phyloP scores from a whole-genome alignment of 2,329 filamentous ascomycete genomes.

The Claviceps sp. region DNA sequence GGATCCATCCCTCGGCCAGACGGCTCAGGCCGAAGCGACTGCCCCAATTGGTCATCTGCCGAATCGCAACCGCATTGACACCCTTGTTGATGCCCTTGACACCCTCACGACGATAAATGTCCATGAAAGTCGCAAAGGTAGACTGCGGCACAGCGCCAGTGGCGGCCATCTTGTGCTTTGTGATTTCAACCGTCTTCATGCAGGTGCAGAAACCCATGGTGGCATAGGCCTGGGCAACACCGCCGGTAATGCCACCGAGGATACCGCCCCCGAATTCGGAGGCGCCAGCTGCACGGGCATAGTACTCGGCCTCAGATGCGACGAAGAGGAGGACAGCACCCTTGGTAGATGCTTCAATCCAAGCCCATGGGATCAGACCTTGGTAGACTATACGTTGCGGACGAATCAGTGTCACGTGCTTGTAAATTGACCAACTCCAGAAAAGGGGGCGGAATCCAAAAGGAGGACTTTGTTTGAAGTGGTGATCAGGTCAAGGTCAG shows the following conservation, averaged over 20 bases:
- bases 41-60: slow-evolving; percentile 99
- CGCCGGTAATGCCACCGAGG: slow-evolving; percentile 78
- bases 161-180: slow-evolving; percentile 87
- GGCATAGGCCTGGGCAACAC: slow-evolving; percentile 94
- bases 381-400: slow-evolving; percentile 84
- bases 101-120: slow-evolving; percentile 90
- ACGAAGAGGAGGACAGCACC: slow-evolving; percentile 98
- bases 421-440: too few species aligned
- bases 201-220: slow-evolving; percentile 99
- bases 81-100: slow-evolving; percentile 95
- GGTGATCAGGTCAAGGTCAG: background rate
- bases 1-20: slow-evolving; percentile 81
- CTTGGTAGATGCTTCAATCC: slow-evolving; percentile 99
- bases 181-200: slow-evolving; percentile 99
- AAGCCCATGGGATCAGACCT: slow-evolving; percentile 98
- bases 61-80: slow-evolving; percentile 95
- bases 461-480: background rate
- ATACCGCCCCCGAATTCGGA: slow-evolving; percentile 83
- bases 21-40: slow-evolving; percentile 88
- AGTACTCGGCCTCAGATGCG: slow-evolving; percentile 94
- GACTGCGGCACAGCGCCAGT: slow-evolving; percentile 72
- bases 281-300: slow-evolving; percentile 71
- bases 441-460: background rate
- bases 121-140: slow-evolving; percentile 91
- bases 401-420: background rate